Base-by-base conservation (phyloP, 2,329 filamentous ascomycete species). In the Fusarium pseudonygamai region DNA sequence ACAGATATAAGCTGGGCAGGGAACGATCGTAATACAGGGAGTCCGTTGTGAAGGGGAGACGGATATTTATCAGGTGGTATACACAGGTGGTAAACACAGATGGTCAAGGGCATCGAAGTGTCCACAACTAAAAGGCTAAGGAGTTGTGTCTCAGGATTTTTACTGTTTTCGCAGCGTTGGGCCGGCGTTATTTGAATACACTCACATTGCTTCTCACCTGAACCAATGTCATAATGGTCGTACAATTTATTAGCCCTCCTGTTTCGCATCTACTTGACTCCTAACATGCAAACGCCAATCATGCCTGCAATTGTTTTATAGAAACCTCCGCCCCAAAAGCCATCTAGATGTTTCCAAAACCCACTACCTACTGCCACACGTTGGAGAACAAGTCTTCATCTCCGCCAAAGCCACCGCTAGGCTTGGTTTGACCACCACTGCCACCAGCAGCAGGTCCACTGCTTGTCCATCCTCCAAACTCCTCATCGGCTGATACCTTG, bases 391-490 rank as follows among this genome's bases (percentile, higher is more conserved):
- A 82, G 84, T 98, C 96, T 74, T 98, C 96, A 61, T 90, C 91
- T 60, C 87, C 90, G 26, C 89, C 91, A 75, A 92, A 89, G 20
- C 89, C 89, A 28, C 87, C 84, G 32, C 87, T 83, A 39, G 91
- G 85, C 83, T 93, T 83, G 20, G 83, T 79, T 30, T 82, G 82
- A 52, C 81, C 81, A 50, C 80, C 79, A 55, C 81, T 81, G 47
- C 80, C 80, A 26, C 84, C 78, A 37, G 83, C 80, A 2, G 83
- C 80, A 14, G 86, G 83, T 42, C 86, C 76, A 88, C 92, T 84
- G 87, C 94, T 97, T 53, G 93, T 91, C 96, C 96, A 98, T 18
- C 96, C 95, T 26, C 96, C 96, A 84, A 98, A 98, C 79, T 98
- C 96, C 82, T 98, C 96, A 77, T 98, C 96, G 1, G 93, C 93